Evolutionary conservation across 148 eudicot genomes (phyloP).

Genomic region (Persicaria maculosa): DNA sequence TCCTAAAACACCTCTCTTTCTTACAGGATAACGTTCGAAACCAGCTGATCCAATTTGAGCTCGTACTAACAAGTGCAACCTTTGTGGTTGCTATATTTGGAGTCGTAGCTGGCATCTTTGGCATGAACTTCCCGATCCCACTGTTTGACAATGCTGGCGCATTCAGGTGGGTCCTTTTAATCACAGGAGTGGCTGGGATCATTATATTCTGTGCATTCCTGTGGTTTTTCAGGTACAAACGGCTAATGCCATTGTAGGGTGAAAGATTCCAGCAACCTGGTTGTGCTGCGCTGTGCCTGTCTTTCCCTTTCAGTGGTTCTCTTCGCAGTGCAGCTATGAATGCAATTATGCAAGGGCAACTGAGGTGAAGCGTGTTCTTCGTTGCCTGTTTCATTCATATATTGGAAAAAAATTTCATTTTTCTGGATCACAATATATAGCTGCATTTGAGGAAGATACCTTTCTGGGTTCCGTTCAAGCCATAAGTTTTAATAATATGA

Average conservation of each 20-base stretch:
- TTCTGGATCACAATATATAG: too few relatives aligned
- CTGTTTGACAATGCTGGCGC: conserved; percentile 58
- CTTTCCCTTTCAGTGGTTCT: too few relatives aligned
- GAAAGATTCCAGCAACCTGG: background rate
- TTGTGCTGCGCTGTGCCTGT: background rate
- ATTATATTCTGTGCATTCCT: conserved; percentile 66
- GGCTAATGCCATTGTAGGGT: conserved; percentile 76
- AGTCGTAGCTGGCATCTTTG: conserved; percentile 89
- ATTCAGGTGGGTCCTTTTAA: conserved; percentile 72
- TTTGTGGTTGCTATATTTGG: conserved; percentile 95
- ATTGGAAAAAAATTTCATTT: background rate
- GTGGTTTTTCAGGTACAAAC: conserved; percentile 77
- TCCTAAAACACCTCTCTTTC: background rate
- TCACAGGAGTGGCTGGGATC: conserved; percentile 58
- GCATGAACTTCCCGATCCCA: conserved; percentile 81
- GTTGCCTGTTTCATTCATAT: background rate
- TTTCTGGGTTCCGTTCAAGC: too few relatives aligned
- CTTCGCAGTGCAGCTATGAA: background rate
- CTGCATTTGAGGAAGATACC: too few relatives aligned
- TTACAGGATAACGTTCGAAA: conserved; percentile 93
- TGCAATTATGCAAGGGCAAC: background rate
- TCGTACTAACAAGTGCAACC: conserved; percentile 85
- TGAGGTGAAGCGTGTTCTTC: background rate
- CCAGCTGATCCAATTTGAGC: conserved; percentile 95
- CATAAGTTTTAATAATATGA: too few relatives aligned